Evolutionary conservation across 352 stramenopile species (phyloP).

Genomic region (Pythium rhizo-oryzae): DNA sequence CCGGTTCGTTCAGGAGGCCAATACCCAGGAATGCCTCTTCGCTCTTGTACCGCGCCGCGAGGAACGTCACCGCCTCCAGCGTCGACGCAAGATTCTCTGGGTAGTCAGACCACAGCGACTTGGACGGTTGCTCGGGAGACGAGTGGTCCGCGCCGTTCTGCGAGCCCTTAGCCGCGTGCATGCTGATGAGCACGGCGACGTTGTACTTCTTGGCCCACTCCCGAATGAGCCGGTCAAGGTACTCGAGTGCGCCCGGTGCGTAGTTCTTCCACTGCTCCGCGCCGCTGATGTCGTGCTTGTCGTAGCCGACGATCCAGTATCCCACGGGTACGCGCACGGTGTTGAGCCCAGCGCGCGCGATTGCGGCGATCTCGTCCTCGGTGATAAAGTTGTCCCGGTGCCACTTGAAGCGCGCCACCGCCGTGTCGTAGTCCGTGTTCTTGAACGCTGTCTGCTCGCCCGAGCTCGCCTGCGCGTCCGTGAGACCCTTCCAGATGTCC

Average conservation of each 20-base stretch:
- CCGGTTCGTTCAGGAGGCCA: constrained; percentile 75
- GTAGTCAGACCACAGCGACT: constrained; percentile 49
- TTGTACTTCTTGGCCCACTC: constrained; percentile 50
- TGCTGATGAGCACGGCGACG: constrained; percentile 53
- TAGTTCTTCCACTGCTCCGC: constrained; percentile 52
- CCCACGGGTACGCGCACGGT: constrained; percentile 80
- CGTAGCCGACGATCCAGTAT: constrained; percentile 80
- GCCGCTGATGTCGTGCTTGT: constrained; percentile 52
- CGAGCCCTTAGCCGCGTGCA: constrained; percentile 69
- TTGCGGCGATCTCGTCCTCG: constrained; percentile 62
- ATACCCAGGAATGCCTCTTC: constrained; percentile 78
- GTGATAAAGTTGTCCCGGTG: constrained; percentile 75
- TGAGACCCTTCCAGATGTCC: constrained; percentile 61
- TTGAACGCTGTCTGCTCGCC: constrained; percentile 74
- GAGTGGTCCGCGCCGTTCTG: constrained; percentile 81
- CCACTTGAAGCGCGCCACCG: constrained; percentile 45
- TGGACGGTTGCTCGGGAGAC: constrained; percentile 45
- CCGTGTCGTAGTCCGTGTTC: constrained; percentile 38
- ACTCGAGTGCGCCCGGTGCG: constrained; percentile 45
- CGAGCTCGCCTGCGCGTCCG: constrained; percentile 33
- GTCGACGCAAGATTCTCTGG: constrained; percentile 67
- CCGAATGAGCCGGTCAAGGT: constrained; percentile 45
- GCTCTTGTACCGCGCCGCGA: constrained; percentile 67
- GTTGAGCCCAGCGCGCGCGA: constrained; percentile 68
- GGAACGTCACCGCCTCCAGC: constrained; percentile 43